Evolutionary conservation across 768 basidiomycete genomes (phyloP), one percentile per base, ranked within the genome.

Genomic region (Lactifluus piperatus): DNA sequence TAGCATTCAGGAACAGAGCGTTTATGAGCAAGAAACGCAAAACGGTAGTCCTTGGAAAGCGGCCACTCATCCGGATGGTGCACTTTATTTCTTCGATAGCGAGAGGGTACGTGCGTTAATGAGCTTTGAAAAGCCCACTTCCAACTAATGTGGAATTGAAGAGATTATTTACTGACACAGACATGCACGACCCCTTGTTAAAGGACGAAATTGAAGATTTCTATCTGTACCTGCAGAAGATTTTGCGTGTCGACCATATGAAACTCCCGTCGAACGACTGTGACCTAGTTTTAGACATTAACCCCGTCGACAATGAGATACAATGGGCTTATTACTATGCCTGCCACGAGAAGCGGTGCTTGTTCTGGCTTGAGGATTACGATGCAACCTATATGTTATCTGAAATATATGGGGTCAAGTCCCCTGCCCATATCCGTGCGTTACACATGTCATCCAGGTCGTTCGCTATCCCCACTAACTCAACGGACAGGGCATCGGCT

Each of bases 41-140:
- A 32, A 51, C 10, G 32, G 43, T 34, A 8, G 3, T 11, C 54
- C 59, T 7, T 86, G 85, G 85, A 67, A 39, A 4, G 66, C 75
- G 0, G 70, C 72, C 34, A 69, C 73, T 2, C 85, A 86, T 62
- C 83, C 84, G 0, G 84, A 86, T 68, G 85, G 85, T 4, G 77
- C 75, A 24, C 73, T 78, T 18, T 86, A 85, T 65, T 86, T 80
- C 57, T 76, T 74, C 63, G 73, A 83, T 56, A 24, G 56, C 46
- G 63, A 71, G 8, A 76, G 75, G 70, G 83, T 82, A 43, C 8
- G 73, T 64, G 41, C 16, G 37, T 37, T 5, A 20, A 8, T 34
- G 9, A 45, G 9, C 24, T 47, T 8, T 3, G 24, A 20, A 11
- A 41, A 50, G 34, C n/a, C 22, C 26, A 26, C 3, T 3, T 29